Base-by-base conservation (phyloP, 352 stramenopile genomes). In the Pythium monospermum region DNA sequence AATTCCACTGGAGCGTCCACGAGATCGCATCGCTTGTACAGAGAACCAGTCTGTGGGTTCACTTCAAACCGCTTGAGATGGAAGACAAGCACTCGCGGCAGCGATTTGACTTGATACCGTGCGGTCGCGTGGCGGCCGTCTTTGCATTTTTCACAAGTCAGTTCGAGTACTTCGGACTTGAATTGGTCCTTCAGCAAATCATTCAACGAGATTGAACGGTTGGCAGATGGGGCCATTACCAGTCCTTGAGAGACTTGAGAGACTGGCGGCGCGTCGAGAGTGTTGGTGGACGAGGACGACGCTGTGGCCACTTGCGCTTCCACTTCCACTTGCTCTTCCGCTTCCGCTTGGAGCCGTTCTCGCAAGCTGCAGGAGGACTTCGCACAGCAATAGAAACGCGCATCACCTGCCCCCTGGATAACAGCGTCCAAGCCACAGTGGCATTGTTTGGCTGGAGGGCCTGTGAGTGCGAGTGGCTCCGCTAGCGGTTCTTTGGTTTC, bases 21-120 rank as follows among this genome's bases (percentile, higher is more conserved):
- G 4, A 76, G 49, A 49, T 95, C 84, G 31, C 77, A 85, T 12
- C 84, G 80, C 67, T 95, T 95, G 47, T 78, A 89, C 16, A 88
- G 50, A n/a, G 66, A 69, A 13, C 80, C 78, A 18, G 64, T 80
- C 19, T 70, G 49, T 21, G 75, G 71, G 25, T 91, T 76, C 1
- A 95, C 72, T 54, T 95, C 84, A 30, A 95, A 95, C 25, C 84
- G 76, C 64, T 95, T 95, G 28, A 95, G 35, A 33, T 95, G 84
- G 11, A 93, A 71, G 16, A 92, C 77, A 3, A 95, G 56, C 22
- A 93, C 64, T 1, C 69, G 71, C 13, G 84, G 84, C 13, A 92
- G 49, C 21, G 71, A 81, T 27, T 87, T 83, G 13, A 92, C 68
- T 15, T 70, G 53, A 30, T 89, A 90, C 18, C 58, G 70, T 7